Conservation (phyloP, 1,139 yeast species). For the Citeromyces hawaiiensis region DNA sequence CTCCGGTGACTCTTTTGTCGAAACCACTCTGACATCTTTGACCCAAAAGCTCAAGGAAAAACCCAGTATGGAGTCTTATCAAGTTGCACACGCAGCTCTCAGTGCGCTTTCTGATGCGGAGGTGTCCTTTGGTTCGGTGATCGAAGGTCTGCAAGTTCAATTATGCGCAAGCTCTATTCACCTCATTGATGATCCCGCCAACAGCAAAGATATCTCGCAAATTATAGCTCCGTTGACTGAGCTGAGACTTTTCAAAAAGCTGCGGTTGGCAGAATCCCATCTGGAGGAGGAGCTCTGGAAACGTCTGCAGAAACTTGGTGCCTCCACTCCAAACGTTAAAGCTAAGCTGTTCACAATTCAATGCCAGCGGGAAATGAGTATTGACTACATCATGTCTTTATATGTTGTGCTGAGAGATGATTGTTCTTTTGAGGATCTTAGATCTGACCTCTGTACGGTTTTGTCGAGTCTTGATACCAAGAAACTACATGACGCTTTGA, state of each 20-base stretch:
- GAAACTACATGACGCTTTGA: not conserved
- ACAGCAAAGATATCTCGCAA: not conserved
- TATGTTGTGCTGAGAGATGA: not conserved
- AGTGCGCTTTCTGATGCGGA: not conserved
- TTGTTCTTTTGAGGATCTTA: not conserved
- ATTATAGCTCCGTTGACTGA: not conserved
- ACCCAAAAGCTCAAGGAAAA: not conserved
- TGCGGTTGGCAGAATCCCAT: not conserved
- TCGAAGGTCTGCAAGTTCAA: not conserved
- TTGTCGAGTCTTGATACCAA: not conserved
- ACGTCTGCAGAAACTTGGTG: not conserved
- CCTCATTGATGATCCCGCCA: not conserved
- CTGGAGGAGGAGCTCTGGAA: not conserved
- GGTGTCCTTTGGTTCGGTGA: not conserved
- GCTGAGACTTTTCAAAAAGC: not conserved
- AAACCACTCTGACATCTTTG: not conserved
- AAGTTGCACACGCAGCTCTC: not conserved
- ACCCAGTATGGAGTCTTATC: not conserved
- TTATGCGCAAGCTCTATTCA: not conserved
- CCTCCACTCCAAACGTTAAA: not conserved
- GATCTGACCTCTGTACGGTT: not conserved
- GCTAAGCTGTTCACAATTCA: not conserved
- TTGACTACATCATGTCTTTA: not conserved
- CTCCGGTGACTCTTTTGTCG: not conserved
- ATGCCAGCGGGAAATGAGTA: not conserved